phyloP scores from a whole-genome alignment of 805 yeast species.

The Candida easanensis region DNA sequence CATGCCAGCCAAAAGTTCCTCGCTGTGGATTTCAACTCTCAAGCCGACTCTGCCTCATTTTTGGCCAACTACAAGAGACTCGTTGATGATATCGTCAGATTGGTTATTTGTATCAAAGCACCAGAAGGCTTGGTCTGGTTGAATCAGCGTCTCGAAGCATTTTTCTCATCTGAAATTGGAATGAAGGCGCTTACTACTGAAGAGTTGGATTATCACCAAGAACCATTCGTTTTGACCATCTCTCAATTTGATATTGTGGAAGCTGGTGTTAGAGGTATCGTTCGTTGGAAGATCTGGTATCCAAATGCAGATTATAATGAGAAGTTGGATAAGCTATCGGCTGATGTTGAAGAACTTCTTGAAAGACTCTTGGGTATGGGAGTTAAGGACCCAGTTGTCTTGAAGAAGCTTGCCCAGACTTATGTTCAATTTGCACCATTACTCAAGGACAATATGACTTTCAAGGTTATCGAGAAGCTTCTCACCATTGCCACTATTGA shows the following conservation, averaged over 20 bases:
- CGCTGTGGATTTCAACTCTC: constrained; percentile 85
- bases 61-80: constrained; percentile 76
- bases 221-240: constrained; percentile 72
- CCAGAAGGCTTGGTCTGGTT: constrained; percentile 81
- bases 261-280: constrained; percentile 85
- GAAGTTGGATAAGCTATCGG: constrained; percentile 47
- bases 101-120: constrained; percentile 83
- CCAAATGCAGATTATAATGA: constrained; percentile 50
- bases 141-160: constrained; percentile 64
- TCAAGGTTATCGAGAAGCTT: constrained; percentile 80
- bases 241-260: constrained; percentile 86
- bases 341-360: constrained; percentile 65
- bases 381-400: constrained; percentile 73
- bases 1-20: constrained; percentile 62
- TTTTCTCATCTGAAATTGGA: constrained; percentile 72
- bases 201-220: constrained; percentile 53
- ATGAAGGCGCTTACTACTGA: constrained; percentile 54
- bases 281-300: constrained; percentile 96
- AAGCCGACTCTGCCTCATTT: constrained; percentile 74
- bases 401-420: constrained; percentile 85
- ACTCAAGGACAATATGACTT: constrained; percentile 78
- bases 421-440: constrained; percentile 92
- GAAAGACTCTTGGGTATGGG: constrained; percentile 72
- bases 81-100: constrained; percentile 86
- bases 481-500: constrained; percentile 81